Conservation (phyloP, 2,329 filamentous ascomycete genomes). For the Nigrospora oryzae region DNA sequence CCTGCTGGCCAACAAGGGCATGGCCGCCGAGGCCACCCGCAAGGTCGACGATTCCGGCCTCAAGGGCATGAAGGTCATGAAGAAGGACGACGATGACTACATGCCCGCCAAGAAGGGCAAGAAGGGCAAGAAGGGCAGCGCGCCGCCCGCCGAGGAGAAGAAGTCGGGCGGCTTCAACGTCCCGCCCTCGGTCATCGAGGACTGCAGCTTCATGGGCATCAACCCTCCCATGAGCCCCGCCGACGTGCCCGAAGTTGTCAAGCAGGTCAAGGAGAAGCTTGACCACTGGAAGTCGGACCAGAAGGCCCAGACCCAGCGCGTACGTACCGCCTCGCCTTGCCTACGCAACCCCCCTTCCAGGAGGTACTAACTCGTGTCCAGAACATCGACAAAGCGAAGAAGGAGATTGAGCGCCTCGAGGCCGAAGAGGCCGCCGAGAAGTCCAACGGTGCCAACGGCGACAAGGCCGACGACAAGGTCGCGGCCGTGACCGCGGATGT, state of each 20-base stretch:
- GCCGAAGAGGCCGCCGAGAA: constrained; percentile 47
- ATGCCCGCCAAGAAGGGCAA: constrained; percentile 78
- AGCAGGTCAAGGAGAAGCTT: constrained; percentile 91
- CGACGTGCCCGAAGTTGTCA: constrained; percentile 69
- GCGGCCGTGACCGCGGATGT: constrained; percentile 44
- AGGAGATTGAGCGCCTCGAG: constrained; percentile 87
- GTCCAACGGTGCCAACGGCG: constrained; percentile 35
- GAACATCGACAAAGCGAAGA: constrained; percentile 96
- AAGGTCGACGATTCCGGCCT: constrained; percentile 77
- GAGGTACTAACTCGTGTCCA: constrained; percentile 31
- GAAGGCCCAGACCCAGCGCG: constrained; percentile 79
- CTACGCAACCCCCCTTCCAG: background rate
- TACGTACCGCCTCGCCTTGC: constrained; percentile 37
- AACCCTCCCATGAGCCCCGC: constrained; percentile 80
- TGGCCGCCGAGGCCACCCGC: constrained; percentile 70
- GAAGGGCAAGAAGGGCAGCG: constrained; percentile 69
- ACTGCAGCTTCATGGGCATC: constrained; percentile 75
- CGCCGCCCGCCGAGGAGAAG: constrained; percentile 39
- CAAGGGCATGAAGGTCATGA: constrained; percentile 79
- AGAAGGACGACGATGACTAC: constrained; percentile 87
- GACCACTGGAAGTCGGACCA: constrained; percentile 88
- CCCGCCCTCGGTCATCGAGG: constrained; percentile 85
- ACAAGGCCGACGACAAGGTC: constrained; percentile 39
- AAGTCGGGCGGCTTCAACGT: constrained; percentile 56
- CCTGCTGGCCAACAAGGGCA: constrained; percentile 58